A percentile compares a stretch with the other conserved stretches of the same genome.
These are phyloP conservation scores for Fusarium pseudonygamai DNA, from an alignment of 2,329 filamentous ascomycete genomes.

Conservation along the genomic window DNA sequence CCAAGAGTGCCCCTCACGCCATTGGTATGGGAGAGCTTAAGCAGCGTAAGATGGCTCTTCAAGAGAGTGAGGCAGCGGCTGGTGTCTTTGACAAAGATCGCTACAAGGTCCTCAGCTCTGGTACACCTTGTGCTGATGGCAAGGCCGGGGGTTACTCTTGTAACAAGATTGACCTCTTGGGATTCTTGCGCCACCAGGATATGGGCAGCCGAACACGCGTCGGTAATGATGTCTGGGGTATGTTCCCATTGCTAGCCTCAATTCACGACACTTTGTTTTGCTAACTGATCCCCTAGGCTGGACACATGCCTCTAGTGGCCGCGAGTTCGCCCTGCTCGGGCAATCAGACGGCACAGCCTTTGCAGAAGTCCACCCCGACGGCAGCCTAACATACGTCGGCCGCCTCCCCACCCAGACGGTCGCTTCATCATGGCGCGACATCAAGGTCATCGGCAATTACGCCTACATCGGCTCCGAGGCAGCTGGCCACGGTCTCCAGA, in stretches of 20 bases:
- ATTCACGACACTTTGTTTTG: accelerated
- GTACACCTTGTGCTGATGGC: neutral
- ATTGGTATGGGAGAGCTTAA: slow-evolving; percentile 9
- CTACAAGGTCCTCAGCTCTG: slow-evolving; percentile 2
- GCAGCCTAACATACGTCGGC: slow-evolving; percentile 4
- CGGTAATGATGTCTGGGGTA: slow-evolving; percentile 8
- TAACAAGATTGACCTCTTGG: slow-evolving; percentile 3
- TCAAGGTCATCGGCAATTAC: slow-evolving; percentile 50
- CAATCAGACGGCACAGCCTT: slow-evolving; percentile 10
- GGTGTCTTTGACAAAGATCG: slow-evolving; percentile 18
- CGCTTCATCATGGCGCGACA: slow-evolving; percentile 51
- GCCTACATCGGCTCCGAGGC: slow-evolving; percentile 55
- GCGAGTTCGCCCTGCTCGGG: slow-evolving; percentile 8
- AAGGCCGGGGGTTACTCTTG: slow-evolving; percentile 6
- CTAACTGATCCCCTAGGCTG: neutral
- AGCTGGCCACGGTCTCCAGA: slow-evolving; percentile 64
- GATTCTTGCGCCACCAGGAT: slow-evolving; percentile 6
- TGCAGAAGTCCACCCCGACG: neutral
- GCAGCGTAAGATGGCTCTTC: slow-evolving; percentile 7
- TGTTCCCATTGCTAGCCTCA: accelerated
- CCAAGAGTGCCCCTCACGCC: neutral
- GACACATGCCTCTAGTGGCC: slow-evolving; percentile 5
- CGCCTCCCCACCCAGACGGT: slow-evolving; percentile 54
- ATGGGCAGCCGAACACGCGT: slow-evolving; percentile 6
- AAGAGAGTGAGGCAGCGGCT: neutral